Evolutionary conservation across 1,139 yeast genomes (phyloP).

Genomic region (Protomyces gravidus): DNA sequence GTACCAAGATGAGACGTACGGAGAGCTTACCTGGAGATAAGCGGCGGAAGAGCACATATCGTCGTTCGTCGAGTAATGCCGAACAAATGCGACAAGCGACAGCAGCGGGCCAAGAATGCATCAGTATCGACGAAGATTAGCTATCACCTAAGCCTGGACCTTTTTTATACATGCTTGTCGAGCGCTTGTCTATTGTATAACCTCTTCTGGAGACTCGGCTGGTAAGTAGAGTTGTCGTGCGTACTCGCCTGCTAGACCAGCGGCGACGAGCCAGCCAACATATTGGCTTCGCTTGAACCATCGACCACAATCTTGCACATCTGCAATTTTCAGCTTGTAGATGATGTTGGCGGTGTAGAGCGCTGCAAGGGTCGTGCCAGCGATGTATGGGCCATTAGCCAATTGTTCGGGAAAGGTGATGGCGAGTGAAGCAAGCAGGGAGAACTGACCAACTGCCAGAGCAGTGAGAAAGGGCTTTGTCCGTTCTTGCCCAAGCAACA

Average conservation of each 20-base stretch:
- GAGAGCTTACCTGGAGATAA: constrained; percentile 42
- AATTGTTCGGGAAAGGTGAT: background rate
- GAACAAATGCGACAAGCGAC: constrained; percentile 4
- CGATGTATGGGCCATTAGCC: constrained; percentile 3
- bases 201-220: background rate
- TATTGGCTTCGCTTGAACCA: constrained; percentile 23
- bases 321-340: constrained; percentile 6
- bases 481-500: constrained; percentile 73
- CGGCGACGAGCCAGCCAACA: constrained; percentile 23
- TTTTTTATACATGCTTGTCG: no score
- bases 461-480: constrained; percentile 66
- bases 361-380: constrained; percentile 14
- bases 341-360: constrained; percentile 17
- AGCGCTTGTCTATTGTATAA: background rate
- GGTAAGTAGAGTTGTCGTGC: background rate
- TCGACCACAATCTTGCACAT: constrained; percentile 14
- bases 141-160: no score
- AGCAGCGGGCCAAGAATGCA: constrained; percentile 1
- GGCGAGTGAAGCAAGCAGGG: constrained; percentile 42
- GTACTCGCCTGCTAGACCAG: constrained; percentile 15
- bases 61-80: constrained; percentile 3
- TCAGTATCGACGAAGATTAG: constrained; percentile 21
- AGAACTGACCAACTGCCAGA: constrained; percentile 63
- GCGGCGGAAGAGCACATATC: constrained; percentile 21
- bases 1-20: constrained; percentile 67